Base-by-base conservation (phyloP, 2,329 filamentous ascomycete genomes). In the Tothia fuscella region DNA sequence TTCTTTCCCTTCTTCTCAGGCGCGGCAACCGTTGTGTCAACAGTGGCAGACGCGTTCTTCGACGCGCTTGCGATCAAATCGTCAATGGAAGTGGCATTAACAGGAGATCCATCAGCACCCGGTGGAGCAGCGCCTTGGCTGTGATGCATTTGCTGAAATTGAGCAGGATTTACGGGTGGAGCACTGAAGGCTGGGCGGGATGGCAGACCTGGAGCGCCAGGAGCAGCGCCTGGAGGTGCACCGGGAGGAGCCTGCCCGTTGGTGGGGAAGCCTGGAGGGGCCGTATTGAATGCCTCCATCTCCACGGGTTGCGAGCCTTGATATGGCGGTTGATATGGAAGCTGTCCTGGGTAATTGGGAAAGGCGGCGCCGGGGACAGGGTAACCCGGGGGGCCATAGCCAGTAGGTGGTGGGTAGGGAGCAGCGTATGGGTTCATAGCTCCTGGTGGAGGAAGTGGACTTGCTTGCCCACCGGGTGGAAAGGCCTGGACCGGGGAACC, bases 1-100 rank as follows among this genome's bases (percentile, higher is more conserved):
- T 81, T 81, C 70, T 81, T 80, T 14, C 62, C 61, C 54, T 76
- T 76, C 65, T 78, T 82, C 57, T 82, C 78, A 38, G 62, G 25
- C 51, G 59, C 58, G 9, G 25, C 17, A 7, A 26, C 17, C 13
- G 36, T 24, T 33, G 38, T 30, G 19, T 17, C 4, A 24, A 22
- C 22, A 7, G 22, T 22, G 21, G 39, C 13, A 49, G 26, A 33
- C n/a, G 17, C 38, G 7, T 16, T 24, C 14, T 43, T 17, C 10
- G 6, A 9, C 10, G 39, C 16, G 19, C 39, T 24, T 19, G 25
- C 12, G 20, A 44, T 46, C 6, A 46, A 19, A 6, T 44, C 42
- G 20, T 46, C 42, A 10, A 46, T 38, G 7, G 41, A 12, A n/a
- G 22, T 16, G 21, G 14, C 41, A 2, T 32, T 16, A 28, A 50